These are phyloP conservation scores for Kwoniella sp. DNA, from an alignment of 768 basidiomycete species.

Conservation along the genomic window DNA sequence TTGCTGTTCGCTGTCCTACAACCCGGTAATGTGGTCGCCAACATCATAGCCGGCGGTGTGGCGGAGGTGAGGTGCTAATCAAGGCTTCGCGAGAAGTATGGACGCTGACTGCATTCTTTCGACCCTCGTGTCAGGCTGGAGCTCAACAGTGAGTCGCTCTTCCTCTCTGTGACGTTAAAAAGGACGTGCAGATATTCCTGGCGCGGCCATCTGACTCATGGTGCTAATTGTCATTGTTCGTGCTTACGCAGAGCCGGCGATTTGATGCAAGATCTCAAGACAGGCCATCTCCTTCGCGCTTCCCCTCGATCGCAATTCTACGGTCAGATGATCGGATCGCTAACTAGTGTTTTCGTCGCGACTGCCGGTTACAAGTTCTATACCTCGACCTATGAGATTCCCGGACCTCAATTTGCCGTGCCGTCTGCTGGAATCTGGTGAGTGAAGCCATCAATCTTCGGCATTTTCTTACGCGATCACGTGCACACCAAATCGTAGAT, in stretches of 20 bases:
- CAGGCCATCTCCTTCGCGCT: conserved; percentile 86
- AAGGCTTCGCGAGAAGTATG: background rate
- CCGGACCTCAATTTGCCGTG: conserved; percentile 91
- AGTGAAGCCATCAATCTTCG: too few species aligned
- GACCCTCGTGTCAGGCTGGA: conserved; percentile 23
- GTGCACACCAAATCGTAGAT: background rate
- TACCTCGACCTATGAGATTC: conserved; percentile 81
- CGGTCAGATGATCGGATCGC: conserved; percentile 84
- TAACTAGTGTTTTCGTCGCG: conserved; percentile 83
- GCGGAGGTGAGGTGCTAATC: conserved; percentile 61
- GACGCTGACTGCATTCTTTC: conserved; percentile 5
- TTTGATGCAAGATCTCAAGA: conserved; percentile 98
- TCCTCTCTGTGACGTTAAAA: background rate
- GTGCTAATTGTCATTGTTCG: background rate
- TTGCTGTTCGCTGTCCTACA: conserved; percentile 91
- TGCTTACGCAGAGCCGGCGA: conserved; percentile 74
- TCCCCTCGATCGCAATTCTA: conserved; percentile 93
- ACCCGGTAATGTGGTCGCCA: conserved; percentile 94
- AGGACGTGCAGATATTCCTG: background rate
- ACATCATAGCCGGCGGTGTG: conserved; percentile 95
- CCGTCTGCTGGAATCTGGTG: conserved; percentile 93
- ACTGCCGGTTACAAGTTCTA: conserved; percentile 85
- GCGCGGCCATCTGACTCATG: conserved; percentile 7
- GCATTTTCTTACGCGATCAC: background rate
- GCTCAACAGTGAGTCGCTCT: conserved; percentile 37